These are phyloP conservation scores for Cladophialophora bantiana DNA, from an alignment of 2,329 filamentous ascomycete genomes.

Conservation along the genomic window DNA sequence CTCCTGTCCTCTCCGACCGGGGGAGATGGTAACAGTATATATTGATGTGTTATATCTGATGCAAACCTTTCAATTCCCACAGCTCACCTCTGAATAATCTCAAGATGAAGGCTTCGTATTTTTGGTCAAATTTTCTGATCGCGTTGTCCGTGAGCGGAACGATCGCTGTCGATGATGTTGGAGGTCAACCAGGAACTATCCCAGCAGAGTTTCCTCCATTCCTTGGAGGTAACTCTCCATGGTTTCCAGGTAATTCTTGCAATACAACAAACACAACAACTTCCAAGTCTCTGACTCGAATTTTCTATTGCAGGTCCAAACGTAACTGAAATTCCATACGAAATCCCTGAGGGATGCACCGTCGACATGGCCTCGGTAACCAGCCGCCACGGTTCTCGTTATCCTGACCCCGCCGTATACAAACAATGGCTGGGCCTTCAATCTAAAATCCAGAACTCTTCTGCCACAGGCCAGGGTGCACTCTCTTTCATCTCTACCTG, in stretches of 20 bases:
- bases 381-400: constrained; percentile 68
- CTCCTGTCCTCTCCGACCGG: neutral
- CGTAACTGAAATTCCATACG: constrained; percentile 61
- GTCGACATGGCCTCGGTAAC: constrained; percentile 69
- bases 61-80: neutral
- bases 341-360: constrained; percentile 63
- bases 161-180: neutral
- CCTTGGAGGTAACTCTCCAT: constrained; percentile 12
- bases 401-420: constrained; percentile 68
- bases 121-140: neutral
- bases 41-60: neutral
- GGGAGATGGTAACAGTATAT: neutral
- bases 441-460: constrained; percentile 59
- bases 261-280: neutral
- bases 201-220: neutral
- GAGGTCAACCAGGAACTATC: neutral
- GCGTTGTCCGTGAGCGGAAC: neutral
- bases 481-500: constrained; percentile 66
- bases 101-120: neutral
- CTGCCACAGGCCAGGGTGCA: constrained; percentile 61
- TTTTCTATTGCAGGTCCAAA: constrained; percentile 44
- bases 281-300: neutral
- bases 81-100: neutral
- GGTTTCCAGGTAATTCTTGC: constrained; percentile 49
- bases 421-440: constrained; percentile 58